These are phyloP conservation scores for Closterium sp. DNA, from an alignment of 139 green algal species.

Conservation along the genomic window DNA sequence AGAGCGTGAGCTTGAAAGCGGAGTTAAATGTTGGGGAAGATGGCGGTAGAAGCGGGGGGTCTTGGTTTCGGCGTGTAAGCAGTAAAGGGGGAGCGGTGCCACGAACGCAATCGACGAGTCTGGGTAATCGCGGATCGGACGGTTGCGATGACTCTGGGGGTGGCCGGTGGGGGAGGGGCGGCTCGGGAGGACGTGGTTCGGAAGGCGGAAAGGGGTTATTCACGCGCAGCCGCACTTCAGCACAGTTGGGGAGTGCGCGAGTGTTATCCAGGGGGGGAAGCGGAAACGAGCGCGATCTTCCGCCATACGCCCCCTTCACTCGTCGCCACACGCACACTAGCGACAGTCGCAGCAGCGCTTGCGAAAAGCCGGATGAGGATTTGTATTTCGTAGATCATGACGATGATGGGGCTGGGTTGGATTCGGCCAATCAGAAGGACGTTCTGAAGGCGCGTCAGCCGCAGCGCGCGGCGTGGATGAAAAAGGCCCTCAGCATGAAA, in stretches of 20 bases:
- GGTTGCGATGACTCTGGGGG: background rate
- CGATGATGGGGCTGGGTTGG: background rate
- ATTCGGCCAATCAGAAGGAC: background rate
- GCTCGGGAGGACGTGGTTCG: background rate
- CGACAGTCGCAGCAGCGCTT: background rate
- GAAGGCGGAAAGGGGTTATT: background rate
- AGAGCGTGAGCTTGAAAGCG: background rate
- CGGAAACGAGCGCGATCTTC: background rate
- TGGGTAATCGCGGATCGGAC: background rate
- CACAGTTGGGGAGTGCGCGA: background rate
- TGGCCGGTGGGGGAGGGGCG: background rate
- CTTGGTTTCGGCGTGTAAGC: background rate
- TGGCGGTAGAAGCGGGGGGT: background rate
- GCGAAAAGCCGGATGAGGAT: background rate
- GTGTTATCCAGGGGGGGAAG: background rate
- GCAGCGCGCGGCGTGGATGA: background rate
- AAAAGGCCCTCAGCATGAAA: background rate
- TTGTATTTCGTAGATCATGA: background rate
- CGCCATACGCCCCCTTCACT: background rate
- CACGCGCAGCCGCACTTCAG: background rate
- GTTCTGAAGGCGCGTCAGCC: background rate
- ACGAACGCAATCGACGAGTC: background rate
- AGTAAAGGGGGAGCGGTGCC: background rate
- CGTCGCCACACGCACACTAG: background rate
- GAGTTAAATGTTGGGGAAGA: background rate